A percentile compares a stretch with the other conserved stretches of the same genome.
These are phyloP conservation scores for Phanerodontia chrysosporium DNA, from an alignment of 768 basidiomycete genomes.

Conservation along the genomic window DNA sequence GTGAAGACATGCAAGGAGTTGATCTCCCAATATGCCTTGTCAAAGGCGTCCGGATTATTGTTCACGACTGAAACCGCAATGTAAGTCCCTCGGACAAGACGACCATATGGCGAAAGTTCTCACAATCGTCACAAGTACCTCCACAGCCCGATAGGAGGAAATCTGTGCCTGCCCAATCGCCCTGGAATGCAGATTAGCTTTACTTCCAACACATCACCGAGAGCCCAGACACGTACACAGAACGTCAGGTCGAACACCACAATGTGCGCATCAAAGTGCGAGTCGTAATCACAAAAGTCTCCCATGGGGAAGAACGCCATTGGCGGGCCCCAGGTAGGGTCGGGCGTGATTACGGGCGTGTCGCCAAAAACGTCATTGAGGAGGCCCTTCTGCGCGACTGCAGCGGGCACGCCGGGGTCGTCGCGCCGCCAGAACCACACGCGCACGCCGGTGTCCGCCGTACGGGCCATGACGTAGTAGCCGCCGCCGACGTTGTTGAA, in stretches of 20 bases:
- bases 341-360: constrained; percentile 14
- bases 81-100: background rate
- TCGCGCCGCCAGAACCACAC: constrained; percentile 61
- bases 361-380: background rate
- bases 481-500: constrained; percentile 58
- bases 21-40: constrained; percentile 68
- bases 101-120: constrained; percentile 19
- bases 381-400: constrained; percentile 24
- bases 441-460: constrained; percentile 38
- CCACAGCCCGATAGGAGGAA: constrained; percentile 41
- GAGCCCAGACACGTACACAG: constrained; percentile 41
- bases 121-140: constrained; percentile 42
- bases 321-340: constrained; percentile 39
- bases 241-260: constrained; percentile 60
- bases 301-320: constrained; percentile 45
- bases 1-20: constrained; percentile 56
- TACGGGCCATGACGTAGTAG: constrained; percentile 50
- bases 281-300: constrained; percentile 44
- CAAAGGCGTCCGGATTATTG: constrained; percentile 54
- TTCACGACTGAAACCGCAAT: constrained; percentile 42
- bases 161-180: constrained; percentile 49
- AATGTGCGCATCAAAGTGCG: constrained; percentile 48
- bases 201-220: background rate
- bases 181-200: constrained; percentile 26
- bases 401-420: constrained; percentile 39